phyloP scores from a whole-genome alignment of 805 yeast species.

The Saturnispora sekii region DNA sequence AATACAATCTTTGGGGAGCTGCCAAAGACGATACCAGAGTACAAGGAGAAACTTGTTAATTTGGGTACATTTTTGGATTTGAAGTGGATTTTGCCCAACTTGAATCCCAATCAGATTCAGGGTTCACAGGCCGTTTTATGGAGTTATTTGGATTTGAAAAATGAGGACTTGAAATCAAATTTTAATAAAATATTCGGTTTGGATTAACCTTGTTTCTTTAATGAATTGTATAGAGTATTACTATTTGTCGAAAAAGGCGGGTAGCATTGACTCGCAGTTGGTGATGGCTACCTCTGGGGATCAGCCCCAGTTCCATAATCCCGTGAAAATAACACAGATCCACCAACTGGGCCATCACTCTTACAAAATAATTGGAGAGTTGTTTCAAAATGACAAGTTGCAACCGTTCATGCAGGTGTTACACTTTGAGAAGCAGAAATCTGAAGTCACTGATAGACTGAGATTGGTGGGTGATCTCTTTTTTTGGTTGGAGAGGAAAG shows the following conservation, averaged over 20 bases:
- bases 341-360: background rate
- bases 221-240: no score
- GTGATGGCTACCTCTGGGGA: no score
- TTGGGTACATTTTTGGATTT: background rate
- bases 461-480: background rate
- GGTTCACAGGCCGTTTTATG: no score
- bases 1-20: background rate
- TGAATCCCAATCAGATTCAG: background rate
- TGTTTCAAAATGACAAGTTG: background rate
- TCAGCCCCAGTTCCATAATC: no score
- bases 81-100: background rate
- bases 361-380: background rate
- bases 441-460: background rate
- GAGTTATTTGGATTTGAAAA: no score
- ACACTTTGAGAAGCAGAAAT: background rate
- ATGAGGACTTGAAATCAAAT: no score
- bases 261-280: no score
- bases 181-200: no score
- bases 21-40: background rate
- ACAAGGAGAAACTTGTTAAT: background rate
- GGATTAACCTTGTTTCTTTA: no score
- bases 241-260: no score
- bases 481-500: background rate
- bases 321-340: no score
- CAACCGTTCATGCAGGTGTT: background rate